phyloP scores from a whole-genome alignment of 768 basidiomycete species.

The Rhizopogon roseolus region DNA sequence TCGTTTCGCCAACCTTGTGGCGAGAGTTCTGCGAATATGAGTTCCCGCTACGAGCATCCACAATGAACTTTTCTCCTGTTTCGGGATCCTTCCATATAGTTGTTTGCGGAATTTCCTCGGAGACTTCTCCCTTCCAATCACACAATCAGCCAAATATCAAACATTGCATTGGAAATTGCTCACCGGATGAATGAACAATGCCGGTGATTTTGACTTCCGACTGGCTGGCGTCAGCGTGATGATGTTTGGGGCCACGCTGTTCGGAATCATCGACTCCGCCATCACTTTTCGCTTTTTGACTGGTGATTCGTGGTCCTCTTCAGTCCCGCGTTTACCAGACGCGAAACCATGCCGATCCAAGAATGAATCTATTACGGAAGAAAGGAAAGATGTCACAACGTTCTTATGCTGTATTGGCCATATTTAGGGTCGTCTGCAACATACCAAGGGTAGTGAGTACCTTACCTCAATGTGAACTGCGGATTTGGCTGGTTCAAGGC shows the following conservation, averaged over 20 bases:
- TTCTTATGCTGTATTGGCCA: slow-evolving; percentile 46
- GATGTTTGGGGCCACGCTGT: slow-evolving; percentile 2
- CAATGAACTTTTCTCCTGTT: slow-evolving; percentile 52
- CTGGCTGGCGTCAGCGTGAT: background rate
- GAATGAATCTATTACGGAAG: slow-evolving; percentile 55
- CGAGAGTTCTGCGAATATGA: slow-evolving; percentile 37
- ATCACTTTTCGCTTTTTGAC: slow-evolving; percentile 50
- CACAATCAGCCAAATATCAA: slow-evolving; percentile 7
- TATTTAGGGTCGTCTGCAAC: slow-evolving; percentile 2
- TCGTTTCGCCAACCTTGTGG: slow-evolving; percentile 4
- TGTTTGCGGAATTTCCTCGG: slow-evolving; percentile 26
- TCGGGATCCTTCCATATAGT: slow-evolving; percentile 57
- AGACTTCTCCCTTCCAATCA: slow-evolving; percentile 6
- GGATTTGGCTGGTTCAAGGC: slow-evolving; percentile 74
- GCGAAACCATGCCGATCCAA: slow-evolving; percentile 60
- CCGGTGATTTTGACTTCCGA: slow-evolving; percentile 1
- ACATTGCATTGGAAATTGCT: slow-evolving; percentile 4
- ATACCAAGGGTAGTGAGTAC: slow-evolving; percentile 12
- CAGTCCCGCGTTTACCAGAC: slow-evolving; percentile 13
- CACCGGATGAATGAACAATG: slow-evolving; percentile 15
- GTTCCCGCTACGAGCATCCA: slow-evolving; percentile 69
- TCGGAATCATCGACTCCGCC: slow-evolving; percentile 9
- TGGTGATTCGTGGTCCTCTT: slow-evolving; percentile 18
- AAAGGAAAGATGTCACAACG: slow-evolving; percentile 51
- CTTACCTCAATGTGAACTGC: slow-evolving; percentile 63